Conservation (phyloP, 1,284 basidiomycete species). For the Boletellus deceptivus region DNA sequence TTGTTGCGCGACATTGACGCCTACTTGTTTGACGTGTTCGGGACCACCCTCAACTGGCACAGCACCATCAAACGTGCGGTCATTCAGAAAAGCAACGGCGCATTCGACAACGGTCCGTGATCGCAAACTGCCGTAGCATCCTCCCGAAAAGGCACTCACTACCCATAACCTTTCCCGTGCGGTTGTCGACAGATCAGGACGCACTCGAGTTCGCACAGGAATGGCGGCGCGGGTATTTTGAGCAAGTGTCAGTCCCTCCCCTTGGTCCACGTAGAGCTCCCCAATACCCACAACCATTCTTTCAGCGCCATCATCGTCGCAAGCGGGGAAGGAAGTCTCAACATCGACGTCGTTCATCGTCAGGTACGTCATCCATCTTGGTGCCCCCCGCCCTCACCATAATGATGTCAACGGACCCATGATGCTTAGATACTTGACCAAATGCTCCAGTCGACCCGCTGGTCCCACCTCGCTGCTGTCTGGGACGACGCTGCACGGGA, state of each 20-base stretch:
- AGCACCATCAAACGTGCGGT: slow-evolving; percentile 47
- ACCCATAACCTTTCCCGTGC: too few relatives aligned
- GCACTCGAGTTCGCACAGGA: slow-evolving; percentile 52
- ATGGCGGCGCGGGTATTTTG: slow-evolving; percentile 54
- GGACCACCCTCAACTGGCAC: slow-evolving; percentile 64
- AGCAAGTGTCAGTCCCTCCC: slow-evolving; percentile 41
- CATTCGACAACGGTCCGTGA: slow-evolving; percentile 19
- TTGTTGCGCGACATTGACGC: slow-evolving; percentile 42
- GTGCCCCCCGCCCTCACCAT: background rate
- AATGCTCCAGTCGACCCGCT: slow-evolving; percentile 48
- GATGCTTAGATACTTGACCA: slow-evolving; percentile 50
- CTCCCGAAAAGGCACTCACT: too few relatives aligned
- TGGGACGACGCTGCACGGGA: slow-evolving; percentile 45
- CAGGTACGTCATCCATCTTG: slow-evolving; percentile 37
- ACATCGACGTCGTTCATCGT: slow-evolving; percentile 56
- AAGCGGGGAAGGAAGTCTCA: slow-evolving; percentile 47
- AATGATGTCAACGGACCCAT: too few relatives aligned
- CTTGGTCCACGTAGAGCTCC: too few relatives aligned
- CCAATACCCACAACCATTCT: background rate
- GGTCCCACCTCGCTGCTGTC: slow-evolving; percentile 42
- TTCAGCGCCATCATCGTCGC: slow-evolving; percentile 34
- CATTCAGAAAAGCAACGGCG: slow-evolving; percentile 28
- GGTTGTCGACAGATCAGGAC: slow-evolving; percentile 29
- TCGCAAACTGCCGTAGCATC: background rate
- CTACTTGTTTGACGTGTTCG: slow-evolving; percentile 62